Evolutionary conservation across 2,329 filamentous ascomycete species (phyloP), one percentile per base, ranked within the genome.

Genomic region (Paramyrothecium roridum): DNA sequence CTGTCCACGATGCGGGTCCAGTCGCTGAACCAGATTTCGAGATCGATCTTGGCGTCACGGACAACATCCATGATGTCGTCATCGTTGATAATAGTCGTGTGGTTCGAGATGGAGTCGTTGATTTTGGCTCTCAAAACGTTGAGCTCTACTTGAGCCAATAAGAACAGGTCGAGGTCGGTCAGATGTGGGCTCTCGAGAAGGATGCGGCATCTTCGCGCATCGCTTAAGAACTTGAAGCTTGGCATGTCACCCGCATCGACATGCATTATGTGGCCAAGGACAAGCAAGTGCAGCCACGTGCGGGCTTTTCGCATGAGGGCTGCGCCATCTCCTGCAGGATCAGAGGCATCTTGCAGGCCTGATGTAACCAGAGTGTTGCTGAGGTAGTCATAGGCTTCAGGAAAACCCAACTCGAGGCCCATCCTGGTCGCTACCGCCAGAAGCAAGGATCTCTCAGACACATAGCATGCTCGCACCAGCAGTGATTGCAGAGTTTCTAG

Each of bases 401-500:
- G 73, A 0, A 83, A 63, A 2, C 73, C 71, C 6, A 81, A 60
- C 43, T 81, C 76, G 1, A 81, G 65, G 1, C 80, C 79, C 70
- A 82, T 79, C 40, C 77, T 70, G 3, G 77, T 72, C 1, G 80
- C 80, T 47, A 80, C 73, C 0, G 79, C 77, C 3, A 80, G 67
- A 0, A 83, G 66, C 1, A 82, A 61, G 8, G 77, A 80, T 0
- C 80, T 72, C 52, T 82, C 80, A 3, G 81, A 72, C 0, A 76
- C 77, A 57, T 83, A 84, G 54, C 78, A 80, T 1, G 80, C 79
- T 50, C 79, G 72, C 2, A 83, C 68, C 0, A 82, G 64, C 8
- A 84, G 67, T 3, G 80, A 79, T 54, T 84, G 80, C 0, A 83
- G 65, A 0, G 76, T 78, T 56, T 83, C 81, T 0, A 82, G 53